Conservation (phyloP, 768 basidiomycete species). For the Erythrobasidium yunnanense region DNA sequence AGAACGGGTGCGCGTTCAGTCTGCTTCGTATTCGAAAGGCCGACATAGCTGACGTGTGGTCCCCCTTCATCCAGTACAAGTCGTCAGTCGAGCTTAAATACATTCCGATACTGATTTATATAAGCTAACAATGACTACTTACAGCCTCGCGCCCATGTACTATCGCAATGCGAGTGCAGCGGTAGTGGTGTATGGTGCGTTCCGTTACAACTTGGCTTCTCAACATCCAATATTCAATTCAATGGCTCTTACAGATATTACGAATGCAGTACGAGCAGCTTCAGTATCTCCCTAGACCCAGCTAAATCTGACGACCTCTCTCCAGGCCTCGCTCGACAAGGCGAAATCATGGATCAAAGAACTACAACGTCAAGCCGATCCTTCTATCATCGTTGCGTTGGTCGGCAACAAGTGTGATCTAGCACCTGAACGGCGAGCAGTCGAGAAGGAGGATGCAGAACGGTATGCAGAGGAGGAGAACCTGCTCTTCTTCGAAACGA, state of each 20-base stretch:
- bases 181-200: conserved; percentile 85
- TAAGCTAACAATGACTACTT: too few relatives aligned
- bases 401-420: conserved; percentile 96
- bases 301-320: not conserved
- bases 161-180: conserved; percentile 97
- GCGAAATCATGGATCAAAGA: conserved; percentile 99
- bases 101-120: too few relatives aligned
- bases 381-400: conserved; percentile 85
- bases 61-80: conserved; percentile 12
- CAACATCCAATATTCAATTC: not conserved
- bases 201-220: not conserved
- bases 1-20: conserved; percentile 49
- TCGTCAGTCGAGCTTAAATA: too few relatives aligned
- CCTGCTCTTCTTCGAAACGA: conserved; percentile 91
- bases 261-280: conserved; percentile 18
- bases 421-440: conserved; percentile 54
- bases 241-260: conserved; percentile 19
- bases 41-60: not conserved
- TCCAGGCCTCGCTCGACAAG: conserved; percentile 73
- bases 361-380: conserved; percentile 94
- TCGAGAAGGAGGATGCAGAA: conserved; percentile 63
- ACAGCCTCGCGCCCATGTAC: conserved; percentile 63
- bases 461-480: conserved; percentile 90
- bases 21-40: not conserved
- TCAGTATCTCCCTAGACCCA: too few relatives aligned